phyloP scores from a whole-genome alignment of 495 filamentous ascomycete genomes.

The Penicillium ochrochloron region DNA sequence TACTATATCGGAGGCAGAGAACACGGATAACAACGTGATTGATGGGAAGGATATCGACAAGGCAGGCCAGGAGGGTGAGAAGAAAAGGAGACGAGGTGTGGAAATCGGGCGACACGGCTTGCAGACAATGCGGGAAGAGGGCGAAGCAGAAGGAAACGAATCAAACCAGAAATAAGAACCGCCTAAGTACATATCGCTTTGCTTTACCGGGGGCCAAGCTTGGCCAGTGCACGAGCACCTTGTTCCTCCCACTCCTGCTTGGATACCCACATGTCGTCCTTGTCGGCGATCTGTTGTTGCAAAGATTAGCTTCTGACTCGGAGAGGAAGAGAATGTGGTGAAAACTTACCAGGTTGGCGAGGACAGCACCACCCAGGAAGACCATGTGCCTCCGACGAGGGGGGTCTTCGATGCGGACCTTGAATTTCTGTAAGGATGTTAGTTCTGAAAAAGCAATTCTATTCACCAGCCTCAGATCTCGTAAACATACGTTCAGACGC shows the following conservation, averaged over 20 bases:
- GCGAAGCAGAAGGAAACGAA: slow-evolving; percentile 24
- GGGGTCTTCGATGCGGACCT: slow-evolving; percentile 97
- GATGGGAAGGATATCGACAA: slow-evolving; percentile 33
- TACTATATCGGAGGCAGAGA: slow-evolving; percentile 28
- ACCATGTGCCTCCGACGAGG: slow-evolving; percentile 98
- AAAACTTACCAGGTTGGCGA: slow-evolving; percentile 82
- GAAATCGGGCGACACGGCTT: slow-evolving; percentile 26
- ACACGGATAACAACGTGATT: slow-evolving; percentile 24
- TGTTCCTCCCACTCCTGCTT: slow-evolving; percentile 97
- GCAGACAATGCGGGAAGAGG: slow-evolving; percentile 31
- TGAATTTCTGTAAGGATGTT: slow-evolving; percentile 78
- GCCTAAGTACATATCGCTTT: slow-evolving; percentile 29
- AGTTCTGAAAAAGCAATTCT: slow-evolving; percentile 11
- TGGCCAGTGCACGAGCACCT: slow-evolving; percentile 82
- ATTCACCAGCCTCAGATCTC: too few species aligned
- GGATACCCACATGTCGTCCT: slow-evolving; percentile 97
- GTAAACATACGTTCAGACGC: slow-evolving; percentile 71
- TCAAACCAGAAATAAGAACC: slow-evolving; percentile 23
- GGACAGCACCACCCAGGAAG: slow-evolving; percentile 93
- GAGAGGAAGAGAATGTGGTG: neutral
- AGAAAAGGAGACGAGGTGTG: slow-evolving; percentile 15
- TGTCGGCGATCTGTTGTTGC: slow-evolving; percentile 81
- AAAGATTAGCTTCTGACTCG: slow-evolving; percentile 24
- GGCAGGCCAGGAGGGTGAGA: slow-evolving; percentile 13
- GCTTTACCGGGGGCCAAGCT: slow-evolving; percentile 77